Evolutionary conservation across 805 yeast genomes (phyloP), one percentile per base, ranked within the genome.

Genomic region (Starmerella bombicola): DNA sequence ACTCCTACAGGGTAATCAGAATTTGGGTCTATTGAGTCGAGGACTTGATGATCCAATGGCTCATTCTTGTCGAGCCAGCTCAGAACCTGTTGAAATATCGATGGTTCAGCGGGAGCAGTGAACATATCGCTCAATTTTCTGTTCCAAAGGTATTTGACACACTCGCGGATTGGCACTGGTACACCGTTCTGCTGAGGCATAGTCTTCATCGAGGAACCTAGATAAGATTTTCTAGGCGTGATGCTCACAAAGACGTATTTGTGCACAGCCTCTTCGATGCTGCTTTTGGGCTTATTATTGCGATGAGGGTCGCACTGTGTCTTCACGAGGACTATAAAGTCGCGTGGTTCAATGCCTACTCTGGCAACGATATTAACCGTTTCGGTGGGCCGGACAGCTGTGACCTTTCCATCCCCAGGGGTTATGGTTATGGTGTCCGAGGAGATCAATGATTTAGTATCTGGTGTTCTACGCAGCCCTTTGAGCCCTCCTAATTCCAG

Each of bases 1-100:
- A 64, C 60, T 3, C 69, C 74, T 13, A 65, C 52, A 8, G 35
- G 35, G 13, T 58, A 46, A 4, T 60, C 53, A 17, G 55, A 47
- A 1, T 55, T 48, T 3, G 45, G 37, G 37, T 58, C 52, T 8
- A 58, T 56, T 2, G 49, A 38, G 18, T 53, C 55, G 17, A 61
- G 50, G 5, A 50, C 49, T 28, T 60, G 53, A 3, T 22, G 35
- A 30, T 60, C 66, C 23, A 62, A 53, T 3, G 53, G 51, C 17
- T 46, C 32, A 3, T 59, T 60, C 3, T 38, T 37, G 38, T 63
- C 68, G 24, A 63, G 47, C 64, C 64, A 58, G 10, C 52, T 50
- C 25, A 61, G 56, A 17, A 60, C 50, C 31, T 57, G 54, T 33
- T 48, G 48, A 34, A 47, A 31, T 35, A 46, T 15, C 9, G 38